These are phyloP conservation scores for Eucalyptus coolabah DNA, from an alignment of 345 rosid genomes.

Conservation along the genomic window DNA sequence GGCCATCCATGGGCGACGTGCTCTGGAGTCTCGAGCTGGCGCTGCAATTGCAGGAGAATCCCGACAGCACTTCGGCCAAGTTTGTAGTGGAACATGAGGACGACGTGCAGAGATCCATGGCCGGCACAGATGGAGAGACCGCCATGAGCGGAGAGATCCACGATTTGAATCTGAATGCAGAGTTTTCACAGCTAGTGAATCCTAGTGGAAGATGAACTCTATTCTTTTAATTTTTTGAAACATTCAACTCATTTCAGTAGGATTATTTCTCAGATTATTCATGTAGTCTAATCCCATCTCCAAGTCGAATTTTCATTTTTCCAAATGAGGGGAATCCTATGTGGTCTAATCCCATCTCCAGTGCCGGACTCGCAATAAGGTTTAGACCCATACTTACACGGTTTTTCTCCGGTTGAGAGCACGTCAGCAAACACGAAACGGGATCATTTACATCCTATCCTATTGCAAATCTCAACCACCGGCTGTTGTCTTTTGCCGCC, in stretches of 20 bases:
- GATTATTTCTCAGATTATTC: background rate
- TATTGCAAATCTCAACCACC: no score
- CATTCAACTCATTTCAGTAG: background rate
- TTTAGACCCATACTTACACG: no score
- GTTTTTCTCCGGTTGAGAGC: no score
- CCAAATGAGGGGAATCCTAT: no score
- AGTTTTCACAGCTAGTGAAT: conserved; percentile 25
- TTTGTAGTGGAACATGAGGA: background rate
- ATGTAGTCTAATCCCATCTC: no score
- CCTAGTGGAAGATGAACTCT: conserved; percentile 20
- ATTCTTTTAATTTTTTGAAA: background rate
- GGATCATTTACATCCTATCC: no score
- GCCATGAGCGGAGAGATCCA: background rate
- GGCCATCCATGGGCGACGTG: conserved; percentile 84
- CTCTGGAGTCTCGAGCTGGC: conserved; percentile 72
- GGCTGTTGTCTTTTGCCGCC: no score
- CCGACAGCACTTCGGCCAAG: conserved; percentile 1
- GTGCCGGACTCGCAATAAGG: no score
- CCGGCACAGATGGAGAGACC: conserved; percentile 7
- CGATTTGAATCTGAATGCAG: background rate
- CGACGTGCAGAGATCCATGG: background rate
- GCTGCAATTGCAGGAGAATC: conserved; percentile 41
- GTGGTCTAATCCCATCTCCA: no score
- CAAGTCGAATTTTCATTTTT: no score
- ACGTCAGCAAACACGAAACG: no score